Conservation (phyloP, 768 basidiomycete species). For the Calvatia gigantea region DNA sequence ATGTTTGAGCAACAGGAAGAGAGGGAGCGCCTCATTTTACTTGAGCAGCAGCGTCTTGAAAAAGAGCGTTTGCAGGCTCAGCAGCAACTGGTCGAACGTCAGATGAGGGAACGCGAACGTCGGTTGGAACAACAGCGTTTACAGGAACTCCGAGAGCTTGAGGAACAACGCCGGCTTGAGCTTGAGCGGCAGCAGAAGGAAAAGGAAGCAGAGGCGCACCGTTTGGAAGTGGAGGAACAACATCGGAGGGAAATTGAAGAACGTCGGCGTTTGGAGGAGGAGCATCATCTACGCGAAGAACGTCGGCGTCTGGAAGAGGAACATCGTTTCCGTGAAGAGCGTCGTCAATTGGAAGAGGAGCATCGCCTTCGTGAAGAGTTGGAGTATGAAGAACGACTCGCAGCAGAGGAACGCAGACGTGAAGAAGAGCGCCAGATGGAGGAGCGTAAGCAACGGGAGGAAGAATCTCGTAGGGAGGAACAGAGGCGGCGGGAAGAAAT, state of each 20-base stretch:
- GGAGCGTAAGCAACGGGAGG: slow-evolving; percentile 12
- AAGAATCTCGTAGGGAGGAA: slow-evolving; percentile 16
- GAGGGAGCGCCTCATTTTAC: slow-evolving; percentile 12
- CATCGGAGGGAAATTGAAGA: slow-evolving; percentile 10
- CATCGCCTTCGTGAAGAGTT: too few relatives aligned
- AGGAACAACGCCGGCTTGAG: slow-evolving; percentile 11
- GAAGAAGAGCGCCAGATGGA: slow-evolving; percentile 10
- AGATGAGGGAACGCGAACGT: slow-evolving; percentile 17
- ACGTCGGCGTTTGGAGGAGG: slow-evolving; percentile 11
- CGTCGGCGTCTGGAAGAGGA: slow-evolving; percentile 10
- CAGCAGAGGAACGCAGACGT: neutral
- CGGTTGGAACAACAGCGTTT: slow-evolving; percentile 18
- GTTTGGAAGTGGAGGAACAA: neutral
- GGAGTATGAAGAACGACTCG: slow-evolving; percentile 9
- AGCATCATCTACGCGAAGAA: slow-evolving; percentile 9
- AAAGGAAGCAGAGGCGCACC: slow-evolving; percentile 1
- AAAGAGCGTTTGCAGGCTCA: slow-evolving; percentile 14
- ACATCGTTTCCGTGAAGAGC: slow-evolving; percentile 4
- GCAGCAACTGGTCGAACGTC: slow-evolving; percentile 2
- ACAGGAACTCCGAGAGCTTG: slow-evolving; percentile 10
- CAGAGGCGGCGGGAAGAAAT: slow-evolving; percentile 16
- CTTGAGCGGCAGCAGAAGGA: slow-evolving; percentile 9
- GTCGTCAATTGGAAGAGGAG: slow-evolving; percentile 10
- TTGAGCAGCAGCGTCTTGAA: slow-evolving; percentile 6
- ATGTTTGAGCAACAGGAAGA: slow-evolving; percentile 12